phyloP scores from a whole-genome alignment of 1,284 basidiomycete genomes.

The Irpex sp. region DNA sequence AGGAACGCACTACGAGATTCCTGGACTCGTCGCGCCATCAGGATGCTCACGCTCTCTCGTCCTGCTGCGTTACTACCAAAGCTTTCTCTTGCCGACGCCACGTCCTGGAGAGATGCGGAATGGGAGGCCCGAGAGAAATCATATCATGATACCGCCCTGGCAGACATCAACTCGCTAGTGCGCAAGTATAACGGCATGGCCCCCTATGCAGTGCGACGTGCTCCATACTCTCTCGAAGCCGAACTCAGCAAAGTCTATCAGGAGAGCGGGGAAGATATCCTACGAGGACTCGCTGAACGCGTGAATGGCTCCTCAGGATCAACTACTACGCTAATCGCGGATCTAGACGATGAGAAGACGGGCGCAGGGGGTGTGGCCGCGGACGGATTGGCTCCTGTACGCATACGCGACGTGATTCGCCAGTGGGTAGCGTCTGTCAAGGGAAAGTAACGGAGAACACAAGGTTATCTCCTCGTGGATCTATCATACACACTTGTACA shows the following conservation, averaged over 20 bases:
- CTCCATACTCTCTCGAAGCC: constrained; percentile 46
- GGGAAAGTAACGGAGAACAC: background rate
- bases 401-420: constrained; percentile 12
- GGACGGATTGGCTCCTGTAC: constrained; percentile 5
- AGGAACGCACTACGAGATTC: constrained; percentile 56
- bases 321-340: background rate
- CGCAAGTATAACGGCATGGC: constrained; percentile 78
- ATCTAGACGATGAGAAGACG: constrained; percentile 9
- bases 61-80: constrained; percentile 36
- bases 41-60: constrained; percentile 49
- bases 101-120: constrained; percentile 54
- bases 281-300: constrained; percentile 35
- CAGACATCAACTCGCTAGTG: constrained; percentile 69
- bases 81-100: constrained; percentile 41
- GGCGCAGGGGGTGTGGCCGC: background rate
- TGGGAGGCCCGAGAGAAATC: constrained; percentile 70
- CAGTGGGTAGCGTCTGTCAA: constrained; percentile 10
- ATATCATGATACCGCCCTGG: constrained; percentile 69
- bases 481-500: background rate
- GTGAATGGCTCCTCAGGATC: constrained; percentile 6
- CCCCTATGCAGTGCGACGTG: constrained; percentile 65
- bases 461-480: background rate
- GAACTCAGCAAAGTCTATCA: constrained; percentile 59
- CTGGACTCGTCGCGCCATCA: constrained; percentile 63
- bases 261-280: constrained; percentile 48